Conservation (phyloP, 2,329 filamentous ascomycete genomes). For the Microdochium nivale region DNA sequence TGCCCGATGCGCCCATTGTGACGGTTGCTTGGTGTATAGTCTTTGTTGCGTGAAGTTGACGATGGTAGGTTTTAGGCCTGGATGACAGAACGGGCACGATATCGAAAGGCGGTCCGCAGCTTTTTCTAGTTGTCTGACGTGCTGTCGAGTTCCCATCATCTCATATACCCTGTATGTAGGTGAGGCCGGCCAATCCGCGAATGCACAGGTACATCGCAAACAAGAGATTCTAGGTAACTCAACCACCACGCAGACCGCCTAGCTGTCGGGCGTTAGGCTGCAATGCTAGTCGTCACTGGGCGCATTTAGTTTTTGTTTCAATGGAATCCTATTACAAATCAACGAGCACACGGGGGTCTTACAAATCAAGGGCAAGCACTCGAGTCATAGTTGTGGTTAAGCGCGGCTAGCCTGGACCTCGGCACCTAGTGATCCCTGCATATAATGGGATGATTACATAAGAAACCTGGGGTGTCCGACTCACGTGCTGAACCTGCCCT, state of each 20-base stretch:
- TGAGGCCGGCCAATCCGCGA: too few relatives aligned
- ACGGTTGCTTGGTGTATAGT: too few relatives aligned
- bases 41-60: background rate
- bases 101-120: background rate
- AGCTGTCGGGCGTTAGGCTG: background rate
- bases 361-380: background rate
- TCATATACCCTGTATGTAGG: background rate
- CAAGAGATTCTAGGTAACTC: background rate
- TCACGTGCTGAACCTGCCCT: too few relatives aligned
- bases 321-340: background rate
- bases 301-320: background rate
- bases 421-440: background rate
- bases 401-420: background rate
- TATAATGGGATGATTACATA: too few relatives aligned
- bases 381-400: background rate
- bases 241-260: background rate
- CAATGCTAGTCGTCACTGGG: background rate
- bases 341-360: background rate
- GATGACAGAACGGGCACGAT: background rate
- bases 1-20: background rate
- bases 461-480: too few relatives aligned
- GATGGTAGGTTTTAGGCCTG: background rate
- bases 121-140: background rate
- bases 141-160: background rate
- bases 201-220: background rate